Base-by-base conservation (phyloP, 2,329 filamentous ascomycete species). In the Ploettnerulaceae sp. region DNA sequence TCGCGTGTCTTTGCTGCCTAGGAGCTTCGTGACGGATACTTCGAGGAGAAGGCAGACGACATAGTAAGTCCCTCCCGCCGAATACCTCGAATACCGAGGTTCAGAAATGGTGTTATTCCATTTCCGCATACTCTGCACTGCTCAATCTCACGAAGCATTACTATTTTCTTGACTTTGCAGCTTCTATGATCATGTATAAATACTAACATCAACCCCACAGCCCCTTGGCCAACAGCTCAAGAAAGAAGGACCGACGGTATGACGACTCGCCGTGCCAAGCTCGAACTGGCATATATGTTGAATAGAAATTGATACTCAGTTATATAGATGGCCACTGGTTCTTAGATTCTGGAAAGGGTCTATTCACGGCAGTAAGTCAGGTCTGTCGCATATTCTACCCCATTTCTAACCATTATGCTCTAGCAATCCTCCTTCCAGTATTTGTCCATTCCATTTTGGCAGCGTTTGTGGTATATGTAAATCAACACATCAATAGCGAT, bases 271-370 rank as follows among this genome's bases (percentile, higher is more conserved):
- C 34, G n/a, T 18, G 20, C 20, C 24, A 11, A 7, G 7, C 4
- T 3, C 17, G 6, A n/a, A 14, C 20, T 24, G 24, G 7, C 29
- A 31, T 14, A 14, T 18, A 25, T 17, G 15, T 18, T 28, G 3
- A 5, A 4, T 14, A 25, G 15, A 17, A 31, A 26, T n/a, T 1
- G 14, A 34, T 25, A 34, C 21, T 44, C 21, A 38, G 34, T 20
- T 63, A 68, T 3, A 17, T 24, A 76, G 80, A 64, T 76, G 79
- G 69, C 80, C 80, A 12, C 69, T 84, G 5, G 79, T 82, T 12
- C 69, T 83, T 33, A 74, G 80, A 51, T 81, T 83, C 64, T 72
- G 76, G 61, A 82, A 82, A 61, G 80, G 80, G 39, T 76, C 79
- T 3, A 75, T 84, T 45, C 80, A 84, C 61, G 66, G 64, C 47